Conservation (phyloP, 2,329 filamentous ascomycete species). For the Fusarium sp. region DNA sequence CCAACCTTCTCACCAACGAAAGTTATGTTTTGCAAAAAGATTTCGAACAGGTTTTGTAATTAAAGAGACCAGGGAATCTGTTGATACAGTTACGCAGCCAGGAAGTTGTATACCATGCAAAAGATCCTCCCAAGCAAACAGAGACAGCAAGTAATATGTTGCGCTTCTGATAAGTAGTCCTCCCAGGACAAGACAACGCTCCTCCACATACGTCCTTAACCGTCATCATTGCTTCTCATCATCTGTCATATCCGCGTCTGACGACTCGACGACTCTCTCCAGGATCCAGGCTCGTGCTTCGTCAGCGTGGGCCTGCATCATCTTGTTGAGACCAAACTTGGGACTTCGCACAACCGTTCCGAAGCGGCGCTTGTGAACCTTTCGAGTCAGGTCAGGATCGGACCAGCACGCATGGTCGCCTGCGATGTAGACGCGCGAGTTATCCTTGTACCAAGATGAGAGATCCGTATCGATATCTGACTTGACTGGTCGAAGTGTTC, state of each 20-base stretch:
- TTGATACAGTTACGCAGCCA: neutral
- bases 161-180: neutral
- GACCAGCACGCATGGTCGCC: conserved; percentile 81
- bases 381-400: conserved; percentile 69
- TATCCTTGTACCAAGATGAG: conserved; percentile 84
- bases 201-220: neutral
- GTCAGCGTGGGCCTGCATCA: conserved; percentile 67
- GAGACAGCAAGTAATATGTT: conserved; percentile 6
- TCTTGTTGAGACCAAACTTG: conserved; percentile 62
- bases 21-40: neutral
- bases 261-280: conserved; percentile 50
- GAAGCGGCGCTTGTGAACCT: conserved; percentile 71
- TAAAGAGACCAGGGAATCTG: neutral
- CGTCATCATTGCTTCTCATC: conserved; percentile 56
- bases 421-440: conserved; percentile 84
- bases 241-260: conserved; percentile 61
- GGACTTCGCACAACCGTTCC: conserved; percentile 68
- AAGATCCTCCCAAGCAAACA: neutral
- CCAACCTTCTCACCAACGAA: neutral
- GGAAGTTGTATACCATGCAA: neutral
- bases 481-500: conserved; percentile 80
- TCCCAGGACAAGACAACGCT: conserved; percentile 1
- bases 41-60: neutral
- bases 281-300: conserved; percentile 67
- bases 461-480: conserved; percentile 81